Base-by-base conservation (phyloP, 192 early-diverging fungal genomes). In the Gaertneriomyces sp. region DNA sequence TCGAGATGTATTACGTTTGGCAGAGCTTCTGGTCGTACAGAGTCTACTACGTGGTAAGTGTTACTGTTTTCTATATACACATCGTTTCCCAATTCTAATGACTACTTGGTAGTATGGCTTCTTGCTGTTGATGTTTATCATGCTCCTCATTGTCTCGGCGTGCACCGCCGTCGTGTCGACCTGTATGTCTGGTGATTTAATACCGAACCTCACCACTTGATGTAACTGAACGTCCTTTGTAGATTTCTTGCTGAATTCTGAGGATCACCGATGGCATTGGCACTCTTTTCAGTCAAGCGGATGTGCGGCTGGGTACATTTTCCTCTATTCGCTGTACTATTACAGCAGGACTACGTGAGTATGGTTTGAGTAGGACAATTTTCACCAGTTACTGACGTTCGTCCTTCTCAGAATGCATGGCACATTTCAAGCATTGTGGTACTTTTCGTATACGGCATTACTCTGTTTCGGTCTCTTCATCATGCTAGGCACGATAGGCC, bases 1-100 rank as follows among this genome's bases (percentile, higher is more conserved):
- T 96, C 66, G 95, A 98, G 82, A 81, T 96, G 50, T 96, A 95
- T 79, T 98, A 93, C 76, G 90, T 98, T 61, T 90, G 96, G 33
- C 66, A 68, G 76, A 90, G 87, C 49, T 93, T 96, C 51, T 95
- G 92, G 92, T 54, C 62, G n/a, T 89, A 91, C 81, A 87, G 89
- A 69, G 86, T 93, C 20, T 98, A 95, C 79, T 94, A 95, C 69
- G 87, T 94, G n/a, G 61, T 63, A 38, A 49, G 61, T 63, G 6
- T 12, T 12, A 2, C 10, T 45, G 1, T 38, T 43, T 6, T 6
- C 9, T 61, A 45, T 38, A 20, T 12, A 6, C 59, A 16, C 17
- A 0, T 47, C 0, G 59, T 16, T 16, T 43, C 20, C 58, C 59
- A 16, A 1, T 45, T 38, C 44, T 42, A 3, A 25, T 52, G 6